These are phyloP conservation scores for Lactifluus volemus DNA, from an alignment of 768 basidiomycete species.

Conservation along the genomic window DNA sequence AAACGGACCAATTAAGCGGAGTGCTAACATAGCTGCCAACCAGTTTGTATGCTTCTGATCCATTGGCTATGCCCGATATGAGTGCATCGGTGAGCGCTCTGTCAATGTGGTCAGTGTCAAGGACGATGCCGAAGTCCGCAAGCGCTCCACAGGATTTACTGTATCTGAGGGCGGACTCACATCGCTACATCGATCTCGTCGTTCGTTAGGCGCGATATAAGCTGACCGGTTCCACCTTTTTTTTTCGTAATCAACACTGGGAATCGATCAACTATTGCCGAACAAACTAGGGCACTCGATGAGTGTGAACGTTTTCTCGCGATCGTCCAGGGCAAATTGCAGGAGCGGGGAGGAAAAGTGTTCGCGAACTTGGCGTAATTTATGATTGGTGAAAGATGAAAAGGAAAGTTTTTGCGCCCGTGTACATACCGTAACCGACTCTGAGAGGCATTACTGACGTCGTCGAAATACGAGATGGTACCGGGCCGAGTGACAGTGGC, in stretches of 20 bases:
- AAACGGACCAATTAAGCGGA: constrained; percentile 67
- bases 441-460: constrained; percentile 18
- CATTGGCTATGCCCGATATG: constrained; percentile 89
- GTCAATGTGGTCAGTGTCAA: not conserved
- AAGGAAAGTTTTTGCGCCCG: not conserved
- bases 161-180: constrained; percentile 31
- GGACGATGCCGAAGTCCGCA: not conserved
- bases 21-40: constrained; percentile 88
- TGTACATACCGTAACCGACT: constrained; percentile 23
- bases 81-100: constrained; percentile 88
- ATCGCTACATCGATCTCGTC: constrained; percentile 79
- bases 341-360: constrained; percentile 92
- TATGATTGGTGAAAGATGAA: not conserved
- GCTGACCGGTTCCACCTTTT: constrained; percentile 76
- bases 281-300: constrained; percentile 77
- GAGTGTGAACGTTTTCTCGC: constrained; percentile 65
- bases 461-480: no score
- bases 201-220: constrained; percentile 65
- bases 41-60: constrained; percentile 80
- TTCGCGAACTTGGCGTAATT: constrained; percentile 48
- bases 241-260: not conserved
- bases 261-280: not conserved
- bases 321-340: constrained; percentile 67
- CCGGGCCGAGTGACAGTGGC: not conserved
- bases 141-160: not conserved